phyloP scores from a whole-genome alignment of 2,329 filamentous ascomycete species.

The Colletotrichum sp. region DNA sequence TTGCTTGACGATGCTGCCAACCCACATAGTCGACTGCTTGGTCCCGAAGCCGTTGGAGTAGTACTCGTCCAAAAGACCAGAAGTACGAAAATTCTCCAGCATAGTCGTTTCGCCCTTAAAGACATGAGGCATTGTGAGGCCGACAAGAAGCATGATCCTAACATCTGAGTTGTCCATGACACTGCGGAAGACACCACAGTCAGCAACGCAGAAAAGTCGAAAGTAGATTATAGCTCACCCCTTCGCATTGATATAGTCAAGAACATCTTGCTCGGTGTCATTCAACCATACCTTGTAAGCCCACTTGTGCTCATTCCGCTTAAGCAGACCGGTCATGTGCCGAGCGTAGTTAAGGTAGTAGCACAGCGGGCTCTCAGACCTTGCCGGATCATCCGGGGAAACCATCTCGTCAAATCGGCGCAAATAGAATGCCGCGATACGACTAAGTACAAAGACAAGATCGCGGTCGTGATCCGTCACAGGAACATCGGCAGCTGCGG shows the following conservation, averaged over 20 bases:
- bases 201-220: no score
- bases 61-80: conserved; percentile 24
- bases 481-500: neutral
- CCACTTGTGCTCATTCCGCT: conserved; percentile 22
- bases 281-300: conserved; percentile 1
- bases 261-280: conserved; percentile 3
- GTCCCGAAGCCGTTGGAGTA: conserved; percentile 31
- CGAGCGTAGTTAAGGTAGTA: conserved; percentile 23
- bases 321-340: conserved; percentile 7
- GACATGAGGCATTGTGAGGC: conserved; percentile 28
- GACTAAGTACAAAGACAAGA: conserved; percentile 21
- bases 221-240: no score
- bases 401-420: neutral
- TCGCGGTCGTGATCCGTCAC: conserved; percentile 6
- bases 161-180: neutral
- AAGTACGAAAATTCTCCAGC: conserved; percentile 37
- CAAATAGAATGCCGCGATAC: conserved; percentile 28
- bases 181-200: neutral
- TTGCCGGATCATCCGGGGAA: neutral
- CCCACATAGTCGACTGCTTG: conserved; percentile 32
- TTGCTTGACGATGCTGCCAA: conserved; percentile 33
- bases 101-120: conserved; percentile 37
- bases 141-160: neutral
- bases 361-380: conserved; percentile 22
- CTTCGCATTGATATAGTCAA: neutral